Base-by-base conservation (phyloP, 2,329 filamentous ascomycete genomes). In the Monilinia aucupariae region DNA sequence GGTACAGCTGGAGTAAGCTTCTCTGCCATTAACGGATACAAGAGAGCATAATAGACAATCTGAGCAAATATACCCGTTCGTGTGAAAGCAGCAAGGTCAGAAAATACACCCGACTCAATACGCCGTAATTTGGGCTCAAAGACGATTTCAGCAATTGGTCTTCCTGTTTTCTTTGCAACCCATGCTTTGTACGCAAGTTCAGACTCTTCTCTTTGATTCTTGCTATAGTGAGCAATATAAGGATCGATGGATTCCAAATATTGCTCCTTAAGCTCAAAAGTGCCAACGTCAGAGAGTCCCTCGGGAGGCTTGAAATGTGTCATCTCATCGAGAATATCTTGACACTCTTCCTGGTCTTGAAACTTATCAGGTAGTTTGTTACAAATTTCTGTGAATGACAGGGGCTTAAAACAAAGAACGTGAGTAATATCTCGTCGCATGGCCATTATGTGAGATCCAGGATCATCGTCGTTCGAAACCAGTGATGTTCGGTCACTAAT, bases 201-300 rank as follows among this genome's bases (percentile, higher is more conserved):
- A 0, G 93, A 91, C 74, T 99, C 94, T 73, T 99, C 94, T 58
- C 94, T 85, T 75, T 97, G 93, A 71, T 99, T 99, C 73, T 96
- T 96, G 71, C 87, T 96, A 75, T 96, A 99, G 73, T 97, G 92
- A 8, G 92, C 90, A 71, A 92, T 94, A 74, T 97, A 99, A 0
- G 96, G 94, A 74, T 99, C 96, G 58, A 99, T 86, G 53, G 96
- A 84, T 69, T 93, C 89, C 47, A 97, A 83, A 70, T 88, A 94
- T 65, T 96, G 85, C 5, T 89, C 85, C 73, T 92, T 94, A 59
- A 99, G 79, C 75, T 97, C 92, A 71, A 99, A 99, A 0, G 91
- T 96, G 63, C 96, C 94, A 20, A 92, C 90, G 73, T 99, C 94
- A 5, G 90, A 91, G 39, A 97, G 78, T 6, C 93, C 94, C 75